These are phyloP conservation scores for Diaporthe ampelina DNA, from an alignment of 2,329 filamentous ascomycete genomes.

Conservation along the genomic window DNA sequence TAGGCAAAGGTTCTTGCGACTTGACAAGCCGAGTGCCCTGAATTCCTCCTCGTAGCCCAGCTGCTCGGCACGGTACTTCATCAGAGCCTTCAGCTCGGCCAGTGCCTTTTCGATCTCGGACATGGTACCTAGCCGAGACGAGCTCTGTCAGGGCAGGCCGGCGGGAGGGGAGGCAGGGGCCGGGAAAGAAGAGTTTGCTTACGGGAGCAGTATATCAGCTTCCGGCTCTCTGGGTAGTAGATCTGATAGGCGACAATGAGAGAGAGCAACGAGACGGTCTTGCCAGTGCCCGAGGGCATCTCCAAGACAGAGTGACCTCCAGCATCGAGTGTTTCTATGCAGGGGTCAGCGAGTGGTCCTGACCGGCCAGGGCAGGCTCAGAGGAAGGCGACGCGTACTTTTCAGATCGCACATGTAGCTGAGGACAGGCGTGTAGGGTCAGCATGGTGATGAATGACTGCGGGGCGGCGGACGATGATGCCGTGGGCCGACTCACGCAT, in stretches of 20 bases:
- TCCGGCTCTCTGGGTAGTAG: constrained; percentile 91
- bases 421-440: background rate
- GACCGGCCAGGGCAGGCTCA: too few species aligned
- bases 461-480: background rate
- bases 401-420: constrained; percentile 70
- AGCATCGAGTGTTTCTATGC: constrained; percentile 83
- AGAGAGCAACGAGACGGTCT: constrained; percentile 94
- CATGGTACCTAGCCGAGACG: constrained; percentile 78
- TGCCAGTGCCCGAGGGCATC: constrained; percentile 99
- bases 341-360: constrained; percentile 37
- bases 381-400: constrained; percentile 53
- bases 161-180: background rate
- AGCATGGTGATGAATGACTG: background rate
- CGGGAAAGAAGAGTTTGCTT: constrained; percentile 34
- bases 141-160: background rate
- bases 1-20: constrained; percentile 96
- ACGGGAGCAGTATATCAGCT: constrained; percentile 99
- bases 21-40: constrained; percentile 90
- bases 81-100: constrained; percentile 89
- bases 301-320: constrained; percentile 96
- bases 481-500: constrained; percentile 58
- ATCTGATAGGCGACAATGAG: constrained; percentile 98
- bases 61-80: constrained; percentile 93
- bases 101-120: constrained; percentile 99
- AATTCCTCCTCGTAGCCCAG: constrained; percentile 95